Evolutionary conservation across 176 grass and related monocot genomes (phyloP).

Genomic region (Avena sativa): DNA sequence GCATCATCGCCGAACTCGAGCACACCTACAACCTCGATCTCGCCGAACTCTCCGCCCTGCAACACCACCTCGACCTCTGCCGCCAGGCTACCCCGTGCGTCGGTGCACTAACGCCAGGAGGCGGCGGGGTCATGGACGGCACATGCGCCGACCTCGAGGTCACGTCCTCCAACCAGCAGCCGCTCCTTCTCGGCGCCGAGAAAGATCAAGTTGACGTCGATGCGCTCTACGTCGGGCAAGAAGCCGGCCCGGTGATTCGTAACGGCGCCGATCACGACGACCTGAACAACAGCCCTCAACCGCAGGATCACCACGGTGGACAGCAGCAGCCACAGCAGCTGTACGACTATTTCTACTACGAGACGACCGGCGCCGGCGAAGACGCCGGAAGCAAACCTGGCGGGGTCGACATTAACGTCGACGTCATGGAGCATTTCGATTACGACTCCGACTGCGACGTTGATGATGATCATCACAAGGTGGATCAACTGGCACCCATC

Average conservation of each 20-base stretch:
- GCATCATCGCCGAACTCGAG: slow-evolving; percentile 36
- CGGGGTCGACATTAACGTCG: slow-evolving; percentile 39
- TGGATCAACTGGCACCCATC: background rate
- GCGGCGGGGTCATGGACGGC: background rate
- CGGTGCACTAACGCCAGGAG: background rate
- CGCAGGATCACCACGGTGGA: slow-evolving; percentile 5
- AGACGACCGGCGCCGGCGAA: background rate
- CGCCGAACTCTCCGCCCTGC: slow-evolving; percentile 38
- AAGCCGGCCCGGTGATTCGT: background rate
- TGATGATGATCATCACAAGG: slow-evolving; percentile 26
- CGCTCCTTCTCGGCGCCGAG: slow-evolving; percentile 9
- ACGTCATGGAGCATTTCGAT: slow-evolving; percentile 43
- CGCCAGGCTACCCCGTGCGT: slow-evolving; percentile 29
- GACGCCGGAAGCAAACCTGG: slow-evolving; percentile 31
- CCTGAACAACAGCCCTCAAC: slow-evolving; percentile 8
- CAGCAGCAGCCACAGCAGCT: slow-evolving; percentile 45
- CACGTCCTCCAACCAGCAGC: slow-evolving; percentile 45
- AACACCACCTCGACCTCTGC: slow-evolving; percentile 37
- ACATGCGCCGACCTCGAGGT: slow-evolving; percentile 25
- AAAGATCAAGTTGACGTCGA: slow-evolving; percentile 44
- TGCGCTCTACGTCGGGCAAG: slow-evolving; percentile 38
- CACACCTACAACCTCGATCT: background rate
- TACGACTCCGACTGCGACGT: slow-evolving; percentile 18
- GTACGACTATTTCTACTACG: slow-evolving; percentile 56
- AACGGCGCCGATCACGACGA: background rate